These are phyloP conservation scores for Barnettozyma hawaiiensis DNA, from an alignment of 1,139 yeast genomes.

Conservation along the genomic window DNA sequence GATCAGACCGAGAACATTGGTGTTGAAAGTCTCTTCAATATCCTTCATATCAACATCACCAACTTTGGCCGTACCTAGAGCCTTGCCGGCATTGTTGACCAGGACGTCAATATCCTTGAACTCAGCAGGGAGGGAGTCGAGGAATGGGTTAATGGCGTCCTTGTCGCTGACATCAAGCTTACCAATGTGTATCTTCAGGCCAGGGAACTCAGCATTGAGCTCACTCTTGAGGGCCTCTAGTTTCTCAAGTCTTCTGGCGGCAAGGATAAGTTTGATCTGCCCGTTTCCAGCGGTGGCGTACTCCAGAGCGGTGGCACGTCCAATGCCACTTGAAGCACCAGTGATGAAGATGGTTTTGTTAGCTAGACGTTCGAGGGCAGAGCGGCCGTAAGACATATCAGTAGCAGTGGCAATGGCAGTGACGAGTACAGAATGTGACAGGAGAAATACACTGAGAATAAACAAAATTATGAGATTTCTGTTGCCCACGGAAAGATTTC, in stretches of 20 bases:
- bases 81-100: constrained; percentile 81
- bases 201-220: constrained; percentile 41
- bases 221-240: constrained; percentile 43
- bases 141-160: constrained; percentile 46
- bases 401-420: too few species aligned
- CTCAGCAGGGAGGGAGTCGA: constrained; percentile 45
- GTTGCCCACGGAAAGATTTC: too few species aligned
- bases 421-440: neutral
- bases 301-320: constrained; percentile 70
- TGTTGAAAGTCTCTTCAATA: constrained; percentile 58
- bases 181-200: constrained; percentile 43
- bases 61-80: constrained; percentile 60
- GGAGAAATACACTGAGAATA: neutral
- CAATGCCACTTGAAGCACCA: constrained; percentile 53
- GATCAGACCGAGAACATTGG: constrained; percentile 71
- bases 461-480: too few species aligned
- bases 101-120: constrained; percentile 59
- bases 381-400: constrained; percentile 38
- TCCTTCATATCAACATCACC: constrained; percentile 53
- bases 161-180: constrained; percentile 56
- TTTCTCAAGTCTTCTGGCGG: constrained; percentile 64
- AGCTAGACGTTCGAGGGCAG: constrained; percentile 34
- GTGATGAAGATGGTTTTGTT: constrained; percentile 41
- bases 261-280: constrained; percentile 53
- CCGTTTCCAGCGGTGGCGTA: constrained; percentile 69